These are phyloP conservation scores for Elaphomyces granulatus DNA, from an alignment of 495 filamentous ascomycete genomes.

Conservation along the genomic window DNA sequence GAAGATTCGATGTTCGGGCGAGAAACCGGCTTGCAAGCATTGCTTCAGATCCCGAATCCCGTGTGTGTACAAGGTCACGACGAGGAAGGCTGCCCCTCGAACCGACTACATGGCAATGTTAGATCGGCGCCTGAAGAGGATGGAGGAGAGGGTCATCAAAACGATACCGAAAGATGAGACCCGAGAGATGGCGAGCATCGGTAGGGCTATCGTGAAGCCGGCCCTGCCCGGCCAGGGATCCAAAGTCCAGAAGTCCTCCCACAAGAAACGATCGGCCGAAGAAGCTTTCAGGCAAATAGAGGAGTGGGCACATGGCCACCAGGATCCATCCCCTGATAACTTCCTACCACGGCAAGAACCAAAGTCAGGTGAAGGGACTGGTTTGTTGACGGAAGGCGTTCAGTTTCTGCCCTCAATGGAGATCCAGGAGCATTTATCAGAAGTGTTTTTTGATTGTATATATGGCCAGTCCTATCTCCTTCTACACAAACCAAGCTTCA, in stretches of 20 bases:
- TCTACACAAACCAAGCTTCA: conserved; percentile 95
- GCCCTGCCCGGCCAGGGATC: conserved; percentile 45
- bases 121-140: conserved; percentile 80
- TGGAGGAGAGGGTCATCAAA: conserved; percentile 97
- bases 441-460: conserved; percentile 90
- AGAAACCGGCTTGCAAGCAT: conserved; percentile 95
- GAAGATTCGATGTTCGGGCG: conserved; percentile 95
- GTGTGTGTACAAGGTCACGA: conserved; percentile 97
- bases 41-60: conserved; percentile 87
- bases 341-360: conserved; percentile 42
- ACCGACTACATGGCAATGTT: conserved; percentile 99
- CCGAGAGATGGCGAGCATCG: conserved; percentile 43
- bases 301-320: conserved; percentile 55
- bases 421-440: conserved; percentile 84
- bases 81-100: conserved; percentile 84
- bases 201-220: conserved; percentile 68
- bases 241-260: conserved; percentile 33
- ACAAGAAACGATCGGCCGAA: conserved; percentile 75
- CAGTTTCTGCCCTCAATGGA: conserved; percentile 77
- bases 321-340: conserved; percentile 33
- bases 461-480: conserved; percentile 93
- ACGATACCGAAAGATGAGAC: conserved; percentile 76
- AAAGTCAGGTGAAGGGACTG: conserved; percentile 52
- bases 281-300: conserved; percentile 84
- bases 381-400: conserved; percentile 61